These are phyloP conservation scores for Fusarium humuli DNA, from an alignment of 2,329 filamentous ascomycete genomes.

Conservation along the genomic window DNA sequence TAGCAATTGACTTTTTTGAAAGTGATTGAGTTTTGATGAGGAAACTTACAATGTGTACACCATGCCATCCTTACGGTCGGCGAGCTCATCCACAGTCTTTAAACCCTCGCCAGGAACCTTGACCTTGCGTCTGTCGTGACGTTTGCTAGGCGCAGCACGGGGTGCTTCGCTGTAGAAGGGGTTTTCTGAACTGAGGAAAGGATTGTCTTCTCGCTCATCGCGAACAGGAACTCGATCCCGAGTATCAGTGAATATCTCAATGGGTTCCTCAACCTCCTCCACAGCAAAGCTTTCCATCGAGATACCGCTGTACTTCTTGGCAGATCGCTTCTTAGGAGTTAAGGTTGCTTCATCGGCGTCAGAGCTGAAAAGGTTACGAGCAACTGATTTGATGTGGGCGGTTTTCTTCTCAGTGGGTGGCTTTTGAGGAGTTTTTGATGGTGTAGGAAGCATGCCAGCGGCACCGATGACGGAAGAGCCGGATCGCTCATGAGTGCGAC, in stretches of 20 bases:
- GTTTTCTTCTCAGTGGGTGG: conserved; percentile 63
- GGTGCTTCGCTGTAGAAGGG: conserved; percentile 72
- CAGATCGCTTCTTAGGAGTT: conserved; percentile 67
- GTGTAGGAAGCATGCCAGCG: conserved; percentile 76
- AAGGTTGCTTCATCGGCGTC: conserved; percentile 70
- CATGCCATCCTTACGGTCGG: conserved; percentile 76
- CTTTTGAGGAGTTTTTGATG: conserved; percentile 81
- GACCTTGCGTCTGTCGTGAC: conserved; percentile 67
- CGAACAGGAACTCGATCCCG: conserved; percentile 79
- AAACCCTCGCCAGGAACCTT: conserved; percentile 67
- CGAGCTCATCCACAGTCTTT: conserved; percentile 71
- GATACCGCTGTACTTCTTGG: conserved; percentile 67
- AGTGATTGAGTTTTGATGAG: background rate
- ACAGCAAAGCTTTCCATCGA: conserved; percentile 68
- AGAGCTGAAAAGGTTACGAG: conserved; percentile 71
- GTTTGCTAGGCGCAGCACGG: conserved; percentile 56
- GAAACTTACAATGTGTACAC: conserved; percentile 80
- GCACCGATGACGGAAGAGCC: conserved; percentile 49
- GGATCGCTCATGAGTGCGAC: conserved; percentile 52
- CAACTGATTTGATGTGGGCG: conserved; percentile 64
- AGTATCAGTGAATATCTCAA: conserved; percentile 81
- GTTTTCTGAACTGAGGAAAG: conserved; percentile 76
- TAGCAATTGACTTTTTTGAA: conserved; percentile 1
- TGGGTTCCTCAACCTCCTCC: conserved; percentile 68
- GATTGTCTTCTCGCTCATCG: conserved; percentile 75